Evolutionary conservation across 2,329 filamentous ascomycete genomes (phyloP), one percentile per base, ranked within the genome.

Genomic region (Colletotrichum sp.): DNA sequence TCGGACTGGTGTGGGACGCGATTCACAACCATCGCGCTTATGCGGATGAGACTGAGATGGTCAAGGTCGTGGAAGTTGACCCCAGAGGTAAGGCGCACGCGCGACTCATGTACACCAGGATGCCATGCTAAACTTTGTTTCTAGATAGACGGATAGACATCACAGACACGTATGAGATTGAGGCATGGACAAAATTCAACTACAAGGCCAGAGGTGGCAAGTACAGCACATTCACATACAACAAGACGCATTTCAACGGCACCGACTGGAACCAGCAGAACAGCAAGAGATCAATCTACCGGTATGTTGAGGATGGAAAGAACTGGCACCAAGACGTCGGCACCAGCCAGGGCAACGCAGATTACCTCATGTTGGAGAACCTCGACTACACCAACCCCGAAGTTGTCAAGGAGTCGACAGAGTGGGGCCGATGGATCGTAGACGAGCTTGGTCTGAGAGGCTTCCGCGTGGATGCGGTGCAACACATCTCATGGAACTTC

Each of bases 271-370:
- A 76, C 36, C 74, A 76, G 28, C 59, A 69, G 22, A 76, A 76
- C 48, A 60, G 59, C 34, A 76, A 76, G 34, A 52, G 74, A 8
- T 48, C 74, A 18, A 76, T 76, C 59, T 76, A 76, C 70, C 55
- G 74, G 22, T 76, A 74, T 9, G 64, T 76, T 3, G 74, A 76
- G 36, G 71, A 68, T 16, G 74, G 74, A 6, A 76, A 76, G 59
- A 76, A 76, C 34, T 76, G 74, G 74, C 74, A 76, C 34, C 74
- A 74, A 22, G 74, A 76, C 12, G 74, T 76, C n/a, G 74, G 74
- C 16, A 48, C 34, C 4, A 73, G 65, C 48, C 73, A 76, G 39
- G 74, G 74, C 6, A 76, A 76, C 24, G 74, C 74, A 1, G 74
- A 76, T 59, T 76, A 76, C 48, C 71, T 76, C 18, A 76, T 76